Percentiles rank a stretch among this genome's conserved stretches.
Conservation (phyloP, 306 rosid genomes). For the Prunus kanzakura region DNA sequence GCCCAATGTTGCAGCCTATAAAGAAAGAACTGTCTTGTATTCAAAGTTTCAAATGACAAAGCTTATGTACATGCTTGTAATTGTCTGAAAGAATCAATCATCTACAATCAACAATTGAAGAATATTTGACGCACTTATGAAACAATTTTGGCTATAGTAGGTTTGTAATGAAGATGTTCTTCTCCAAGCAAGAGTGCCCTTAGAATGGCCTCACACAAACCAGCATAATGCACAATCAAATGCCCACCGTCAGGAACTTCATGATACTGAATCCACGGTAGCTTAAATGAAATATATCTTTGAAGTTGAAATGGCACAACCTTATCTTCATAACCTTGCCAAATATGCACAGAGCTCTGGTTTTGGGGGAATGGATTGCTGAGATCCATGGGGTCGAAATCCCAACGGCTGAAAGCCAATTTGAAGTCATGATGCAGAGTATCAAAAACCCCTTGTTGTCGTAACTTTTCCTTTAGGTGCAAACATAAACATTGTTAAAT, state of each 20-base stretch:
- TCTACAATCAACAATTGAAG: constrained; percentile 12
- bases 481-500: constrained; percentile 26
- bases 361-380: constrained; percentile 66
- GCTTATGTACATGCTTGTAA: constrained; percentile 34
- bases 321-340: constrained; percentile 94
- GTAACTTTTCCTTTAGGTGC: constrained; percentile 47
- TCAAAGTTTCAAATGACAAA: constrained; percentile 33
- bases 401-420: constrained; percentile 76
- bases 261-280: constrained; percentile 86
- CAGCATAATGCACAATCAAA: constrained; percentile 74
- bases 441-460: constrained; percentile 59
- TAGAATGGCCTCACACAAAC: constrained; percentile 75
- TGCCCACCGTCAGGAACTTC: constrained; percentile 95
- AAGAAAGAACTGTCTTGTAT: constrained; percentile 9
- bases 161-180: constrained; percentile 50
- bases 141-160: constrained; percentile 28
- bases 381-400: constrained; percentile 70
- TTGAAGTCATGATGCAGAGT: constrained; percentile 75
- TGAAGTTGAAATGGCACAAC: constrained; percentile 84
- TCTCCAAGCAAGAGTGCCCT: constrained; percentile 87
- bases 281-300: constrained; percentile 60
- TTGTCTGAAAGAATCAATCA: constrained; percentile 24
- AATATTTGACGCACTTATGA: constrained; percentile 20
- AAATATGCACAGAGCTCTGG: constrained; percentile 62
- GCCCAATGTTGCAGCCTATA: constrained; percentile 3